Base-by-base conservation (phyloP, 139 green algal genomes). In the Coelastrella sp. region DNA sequence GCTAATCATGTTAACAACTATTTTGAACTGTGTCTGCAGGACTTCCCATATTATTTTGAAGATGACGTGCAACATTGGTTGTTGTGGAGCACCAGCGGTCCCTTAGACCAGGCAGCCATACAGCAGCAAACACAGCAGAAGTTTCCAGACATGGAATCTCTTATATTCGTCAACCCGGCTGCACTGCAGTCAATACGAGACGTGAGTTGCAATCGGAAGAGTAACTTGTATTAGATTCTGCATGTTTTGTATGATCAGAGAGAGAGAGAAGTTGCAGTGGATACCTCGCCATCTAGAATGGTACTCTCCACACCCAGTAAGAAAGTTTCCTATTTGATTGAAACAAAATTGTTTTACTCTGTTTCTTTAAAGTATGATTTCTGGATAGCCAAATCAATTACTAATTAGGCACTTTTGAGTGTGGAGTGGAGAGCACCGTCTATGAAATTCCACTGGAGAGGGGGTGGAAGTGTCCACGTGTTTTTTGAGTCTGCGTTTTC, bases 41-140 rank as follows among this genome's bases (percentile, higher is more conserved):
- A 95, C 80, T 95, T 95, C 22, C 93, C 93, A 3, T 95, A 95
- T 68, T 65, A 93, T 19, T 90, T 94, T 66, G 83, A 94, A 75
- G 56, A 73, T 1, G 88, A 82, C 59, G 86, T 95, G 19, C 20
- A 88, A 10, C 93, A 95, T 89, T 75, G 77, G 47, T 85, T 95
- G 77, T 78, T 95, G 47, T 95, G 93, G 93, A 82, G 78, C 59
- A 92, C 85, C 13, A 7, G 22, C 56, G 64, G 74, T 4, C 83
- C 87, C 5, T 71, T 95, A 20, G 58, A 60, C 8, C 3, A 20
- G 5, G 13, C n/a, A 58, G 83, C 91, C 66, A 78, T 95, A 13
- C 57, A 91, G 61, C 60, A 81, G 56, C 61, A 80, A 5, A 78
- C 93, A 3, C 78, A 57, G 11, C 23, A 58, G 5, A 86, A 92